These are phyloP conservation scores for Trypanosoma scelopori DNA, from an alignment of 208 protist species.

Conservation along the genomic window DNA sequence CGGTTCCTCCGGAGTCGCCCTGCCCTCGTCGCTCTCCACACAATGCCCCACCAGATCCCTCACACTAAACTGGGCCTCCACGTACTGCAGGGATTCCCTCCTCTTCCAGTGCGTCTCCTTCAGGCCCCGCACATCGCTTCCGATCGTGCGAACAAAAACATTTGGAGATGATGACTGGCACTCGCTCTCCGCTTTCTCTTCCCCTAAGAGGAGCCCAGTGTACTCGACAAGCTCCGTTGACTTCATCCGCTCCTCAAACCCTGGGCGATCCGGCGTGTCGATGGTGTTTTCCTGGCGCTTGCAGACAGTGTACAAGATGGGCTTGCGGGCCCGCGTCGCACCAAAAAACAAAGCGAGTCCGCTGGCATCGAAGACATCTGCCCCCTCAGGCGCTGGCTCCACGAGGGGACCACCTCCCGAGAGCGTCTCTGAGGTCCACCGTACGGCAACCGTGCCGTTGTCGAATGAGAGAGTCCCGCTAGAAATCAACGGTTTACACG, in stretches of 20 bases:
- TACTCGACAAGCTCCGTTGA: slow-evolving; percentile 51
- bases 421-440: slow-evolving; percentile 33
- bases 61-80: slow-evolving; percentile 52
- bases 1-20: slow-evolving; percentile 6
- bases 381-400: slow-evolving; percentile 19
- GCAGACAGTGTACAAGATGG: slow-evolving; percentile 44
- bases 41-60: slow-evolving; percentile 28
- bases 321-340: background rate
- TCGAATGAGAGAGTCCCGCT: slow-evolving; percentile 39
- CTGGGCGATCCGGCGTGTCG: slow-evolving; percentile 42
- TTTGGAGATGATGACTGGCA: slow-evolving; percentile 30
- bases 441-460: slow-evolving; percentile 35
- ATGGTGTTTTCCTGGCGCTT: slow-evolving; percentile 50
- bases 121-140: slow-evolving; percentile 17
- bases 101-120: slow-evolving; percentile 28
- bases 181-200: background rate
- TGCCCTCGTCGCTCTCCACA: slow-evolving; percentile 10
- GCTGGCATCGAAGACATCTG: slow-evolving; percentile 26
- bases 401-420: background rate
- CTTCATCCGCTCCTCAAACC: slow-evolving; percentile 30
- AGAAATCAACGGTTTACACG: slow-evolving; percentile 30
- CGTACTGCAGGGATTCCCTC: slow-evolving; percentile 49
- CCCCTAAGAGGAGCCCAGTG: slow-evolving; percentile 29
- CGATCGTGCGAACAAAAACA: slow-evolving; percentile 52
- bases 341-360: slow-evolving; percentile 35